Evolutionary conservation across 257 asterid species (phyloP), one percentile per base, ranked within the genome.

Genomic region (Anisodus acutangulus): DNA sequence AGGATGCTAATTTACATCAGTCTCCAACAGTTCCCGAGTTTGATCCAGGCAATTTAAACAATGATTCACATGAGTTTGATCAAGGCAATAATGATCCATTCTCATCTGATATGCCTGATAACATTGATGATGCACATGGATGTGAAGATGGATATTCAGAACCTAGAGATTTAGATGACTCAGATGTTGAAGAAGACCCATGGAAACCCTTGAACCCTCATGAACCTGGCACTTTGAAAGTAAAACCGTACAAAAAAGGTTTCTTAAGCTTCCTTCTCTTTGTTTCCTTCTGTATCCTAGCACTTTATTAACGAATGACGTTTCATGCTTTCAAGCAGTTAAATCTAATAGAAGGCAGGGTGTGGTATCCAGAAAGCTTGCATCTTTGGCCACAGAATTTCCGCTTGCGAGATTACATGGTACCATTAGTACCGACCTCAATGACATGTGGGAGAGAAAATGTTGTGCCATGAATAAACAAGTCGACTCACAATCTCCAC

Each of bases 201-300:
- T 96, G 98, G 99, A 92, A 92, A 84, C 98, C 98, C 88, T 88
- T 96, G 88, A 91, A 96, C 90, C 98, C 99, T 51, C 98, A 96
- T 88, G 98, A 88, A 84, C 92, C 93, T 35, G 99, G 99, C 88
- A 92, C 82, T 90, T 89, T 96, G 91, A 93, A 90, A 94, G 91
- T 93, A 26, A 94, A 89, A 82, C 97, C 98, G 57, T 93, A 87
- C 69, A 94, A 85, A 85, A 94, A 82, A 91, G 97, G 99, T 93
- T 60, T 53, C 41, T 78, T 78, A 78, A 79, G 83, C 19, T 15
- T 45, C 9, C 22, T 83, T 81, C 72, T 37, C 26, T 26, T 71
- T 70, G 82, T 70, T 83, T 26, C 74, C 78, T 84, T 71, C 78
- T 78, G 43, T 88, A 80, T 51, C 47, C 55, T 13, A 72, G 4